Conservation (phyloP, 352 stramenopile species). For the Phytophthora cryptogea region DNA sequence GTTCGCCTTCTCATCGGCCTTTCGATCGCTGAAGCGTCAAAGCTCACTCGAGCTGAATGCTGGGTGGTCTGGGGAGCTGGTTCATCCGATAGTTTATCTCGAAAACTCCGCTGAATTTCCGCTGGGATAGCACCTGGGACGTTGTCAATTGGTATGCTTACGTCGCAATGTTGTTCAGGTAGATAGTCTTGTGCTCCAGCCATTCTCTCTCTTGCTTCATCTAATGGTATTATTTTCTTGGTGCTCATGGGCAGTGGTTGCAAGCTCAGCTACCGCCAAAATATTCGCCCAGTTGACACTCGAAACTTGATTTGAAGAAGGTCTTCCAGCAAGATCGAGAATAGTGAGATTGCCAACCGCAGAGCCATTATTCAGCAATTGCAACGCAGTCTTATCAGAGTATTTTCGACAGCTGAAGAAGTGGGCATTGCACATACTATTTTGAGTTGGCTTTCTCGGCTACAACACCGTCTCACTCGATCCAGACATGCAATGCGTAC, state of each 20-base stretch:
- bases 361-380: slow-evolving; percentile 30
- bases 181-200: background rate
- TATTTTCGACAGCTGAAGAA: slow-evolving; percentile 14
- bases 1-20: slow-evolving; percentile 17
- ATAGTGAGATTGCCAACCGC: slow-evolving; percentile 4
- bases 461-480: too few species aligned
- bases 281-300: background rate
- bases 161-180: background rate
- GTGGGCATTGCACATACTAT: slow-evolving; percentile 1
- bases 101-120: slow-evolving; percentile 7
- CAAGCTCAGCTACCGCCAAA: too few species aligned
- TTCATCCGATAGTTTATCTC: slow-evolving; percentile 9
- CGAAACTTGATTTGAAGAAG: background rate
- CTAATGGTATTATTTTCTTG: slow-evolving; percentile 27
- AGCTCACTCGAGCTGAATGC: slow-evolving; percentile 21
- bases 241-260: slow-evolving; percentile 13
- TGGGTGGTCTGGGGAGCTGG: slow-evolving; percentile 1
- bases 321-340: slow-evolving; percentile 6
- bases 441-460: slow-evolving; percentile 3
- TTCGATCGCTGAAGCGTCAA: slow-evolving; percentile 11
- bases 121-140: slow-evolving; percentile 5
- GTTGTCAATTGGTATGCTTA: slow-evolving; percentile 6
- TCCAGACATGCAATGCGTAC: too few species aligned
- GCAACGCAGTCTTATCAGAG: slow-evolving; percentile 4
- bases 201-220: slow-evolving; percentile 6